phyloP scores from a whole-genome alignment of 768 basidiomycete genomes.

The Chalciporus piperatus region DNA sequence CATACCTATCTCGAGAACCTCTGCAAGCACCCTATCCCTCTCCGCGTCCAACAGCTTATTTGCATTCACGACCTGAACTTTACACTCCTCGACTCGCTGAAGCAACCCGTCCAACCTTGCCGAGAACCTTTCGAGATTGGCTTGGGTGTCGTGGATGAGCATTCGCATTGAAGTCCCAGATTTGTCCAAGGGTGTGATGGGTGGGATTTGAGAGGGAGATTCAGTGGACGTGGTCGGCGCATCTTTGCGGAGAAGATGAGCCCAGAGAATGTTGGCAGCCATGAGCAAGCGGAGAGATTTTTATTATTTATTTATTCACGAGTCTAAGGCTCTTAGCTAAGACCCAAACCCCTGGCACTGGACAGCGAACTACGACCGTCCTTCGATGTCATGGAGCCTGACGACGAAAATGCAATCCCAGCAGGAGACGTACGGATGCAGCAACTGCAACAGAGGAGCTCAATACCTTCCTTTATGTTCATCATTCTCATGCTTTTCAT shows the following conservation, averaged over 20 bases:
- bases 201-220: constrained; percentile 26
- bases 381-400: constrained; percentile 29
- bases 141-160: constrained; percentile 71
- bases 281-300: background rate
- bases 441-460: constrained; percentile 49
- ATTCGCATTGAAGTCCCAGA: constrained; percentile 68
- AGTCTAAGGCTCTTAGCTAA: too few species aligned
- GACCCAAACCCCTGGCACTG: background rate
- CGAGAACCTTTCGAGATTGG: constrained; percentile 66
- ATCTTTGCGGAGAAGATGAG: constrained; percentile 52
- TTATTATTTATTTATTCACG: background rate
- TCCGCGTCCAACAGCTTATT: constrained; percentile 59
- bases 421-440: constrained; percentile 10
- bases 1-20: constrained; percentile 34
- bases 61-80: constrained; percentile 49
- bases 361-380: background rate
- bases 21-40: constrained; percentile 52
- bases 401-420: constrained; percentile 18
- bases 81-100: constrained; percentile 48
- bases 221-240: constrained; percentile 19
- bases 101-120: constrained; percentile 52
- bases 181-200: constrained; percentile 57
- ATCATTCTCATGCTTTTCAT: constrained; percentile 73
- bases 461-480: constrained; percentile 72
- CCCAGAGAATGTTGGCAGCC: constrained; percentile 42